phyloP scores from a whole-genome alignment of 176 grass and related monocot genomes.

The Triticum monococcum region DNA sequence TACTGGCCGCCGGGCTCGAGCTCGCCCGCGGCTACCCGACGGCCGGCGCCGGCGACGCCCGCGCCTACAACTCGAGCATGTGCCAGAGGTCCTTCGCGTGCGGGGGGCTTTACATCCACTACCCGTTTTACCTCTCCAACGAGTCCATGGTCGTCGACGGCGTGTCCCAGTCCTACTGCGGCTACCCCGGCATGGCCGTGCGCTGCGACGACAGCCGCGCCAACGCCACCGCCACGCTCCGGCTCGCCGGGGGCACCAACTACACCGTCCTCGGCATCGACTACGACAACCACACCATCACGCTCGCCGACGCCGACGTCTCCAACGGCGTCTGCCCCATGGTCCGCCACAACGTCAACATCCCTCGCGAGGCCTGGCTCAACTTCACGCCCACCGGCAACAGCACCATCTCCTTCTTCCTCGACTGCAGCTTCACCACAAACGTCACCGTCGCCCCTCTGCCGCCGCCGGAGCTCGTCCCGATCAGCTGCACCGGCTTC shows the following conservation, averaged over 20 bases:
- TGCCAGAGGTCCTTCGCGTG: not conserved
- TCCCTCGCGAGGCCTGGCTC: conserved; percentile 17
- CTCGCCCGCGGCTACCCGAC: not conserved
- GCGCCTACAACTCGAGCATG: not conserved
- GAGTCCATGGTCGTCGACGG: not conserved
- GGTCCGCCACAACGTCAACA: conserved; percentile 22
- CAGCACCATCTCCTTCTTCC: conserved; percentile 39
- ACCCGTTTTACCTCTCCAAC: conserved; percentile 39
- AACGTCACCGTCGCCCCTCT: not conserved
- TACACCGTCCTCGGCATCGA: conserved; percentile 41
- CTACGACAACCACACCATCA: conserved; percentile 19
- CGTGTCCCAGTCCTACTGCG: conserved; percentile 1
- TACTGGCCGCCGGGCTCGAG: not conserved
- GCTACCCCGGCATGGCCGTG: conserved; percentile 48
- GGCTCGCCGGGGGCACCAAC: not conserved
- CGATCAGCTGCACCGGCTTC: conserved; percentile 21
- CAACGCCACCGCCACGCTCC: conserved; percentile 28
- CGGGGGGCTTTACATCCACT: not conserved
- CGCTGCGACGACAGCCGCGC: conserved; percentile 15
- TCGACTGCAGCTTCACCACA: not conserved
- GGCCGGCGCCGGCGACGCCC: not conserved
- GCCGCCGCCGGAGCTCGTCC: fast-evolving
- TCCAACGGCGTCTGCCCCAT: conserved; percentile 26
- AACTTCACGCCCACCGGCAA: conserved; percentile 16
- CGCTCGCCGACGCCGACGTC: conserved; percentile 18